phyloP scores from a whole-genome alignment of 2,329 filamentous ascomycete genomes.

The Fonsecaea monophora region DNA sequence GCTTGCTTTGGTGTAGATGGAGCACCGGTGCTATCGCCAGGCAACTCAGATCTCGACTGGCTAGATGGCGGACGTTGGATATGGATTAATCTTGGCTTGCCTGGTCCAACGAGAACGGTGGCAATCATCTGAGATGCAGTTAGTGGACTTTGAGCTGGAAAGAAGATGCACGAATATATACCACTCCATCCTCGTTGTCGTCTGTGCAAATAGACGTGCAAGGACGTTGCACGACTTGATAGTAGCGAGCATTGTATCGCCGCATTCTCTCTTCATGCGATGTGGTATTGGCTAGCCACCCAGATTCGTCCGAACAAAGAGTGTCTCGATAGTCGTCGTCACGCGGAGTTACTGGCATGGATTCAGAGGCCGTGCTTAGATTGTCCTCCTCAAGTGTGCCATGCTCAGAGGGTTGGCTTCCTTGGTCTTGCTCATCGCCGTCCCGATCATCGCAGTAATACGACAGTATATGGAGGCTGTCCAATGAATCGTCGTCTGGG shows the following conservation, averaged over 20 bases:
- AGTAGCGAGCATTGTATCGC: constrained; percentile 33
- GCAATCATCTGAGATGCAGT: constrained; percentile 31
- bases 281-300: constrained; percentile 35
- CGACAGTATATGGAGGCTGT: constrained; percentile 36
- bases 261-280: constrained; percentile 29
- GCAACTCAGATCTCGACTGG: constrained; percentile 7
- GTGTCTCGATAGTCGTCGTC: constrained; percentile 9
- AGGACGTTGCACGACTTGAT: constrained; percentile 34
- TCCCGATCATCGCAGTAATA: constrained; percentile 31
- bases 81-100: constrained; percentile 38
- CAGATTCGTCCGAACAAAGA: constrained; percentile 33
- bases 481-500: constrained; percentile 26
- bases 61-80: constrained; percentile 37
- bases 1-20: constrained; percentile 31
- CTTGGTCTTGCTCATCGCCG: neutral
- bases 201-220: constrained; percentile 5
- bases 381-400: constrained; percentile 20
- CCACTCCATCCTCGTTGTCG: constrained; percentile 28
- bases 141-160: constrained; percentile 2
- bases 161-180: constrained; percentile 2
- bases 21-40: neutral
- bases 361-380: constrained; percentile 28
- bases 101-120: constrained; percentile 34
- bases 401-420: neutral
- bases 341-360: constrained; percentile 26